A percentile compares a stretch with the other conserved stretches of the same genome.
Evolutionary conservation across 2,329 filamentous ascomycete genomes (phyloP).

Genomic region (Endoconidiophora laricicola): DNA sequence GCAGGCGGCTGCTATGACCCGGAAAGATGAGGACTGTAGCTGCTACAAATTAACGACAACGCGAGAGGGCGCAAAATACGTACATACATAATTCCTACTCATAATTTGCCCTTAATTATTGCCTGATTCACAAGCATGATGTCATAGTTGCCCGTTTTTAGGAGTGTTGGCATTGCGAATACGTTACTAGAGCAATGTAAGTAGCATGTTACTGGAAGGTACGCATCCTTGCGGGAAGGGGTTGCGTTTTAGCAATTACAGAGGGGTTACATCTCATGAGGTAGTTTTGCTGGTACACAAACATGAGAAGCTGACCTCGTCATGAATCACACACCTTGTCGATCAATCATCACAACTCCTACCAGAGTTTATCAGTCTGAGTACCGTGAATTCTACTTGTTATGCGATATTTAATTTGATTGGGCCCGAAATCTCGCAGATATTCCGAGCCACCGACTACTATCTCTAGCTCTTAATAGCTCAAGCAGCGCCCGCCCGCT

Average conservation of each 20-base stretch:
- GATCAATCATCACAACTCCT: too few species aligned
- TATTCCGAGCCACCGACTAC: too few species aligned
- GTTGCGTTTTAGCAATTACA: conserved; percentile 2
- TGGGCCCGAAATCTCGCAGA: too few species aligned
- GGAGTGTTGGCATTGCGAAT: too few species aligned
- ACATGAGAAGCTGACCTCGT: too few species aligned
- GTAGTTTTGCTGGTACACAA: too few species aligned
- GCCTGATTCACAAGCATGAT: neutral
- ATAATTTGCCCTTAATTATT: neutral
- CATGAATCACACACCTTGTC: too few species aligned
- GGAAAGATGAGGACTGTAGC: conserved; percentile 4
- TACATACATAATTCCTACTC: neutral
- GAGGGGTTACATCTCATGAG: conserved; percentile 4
- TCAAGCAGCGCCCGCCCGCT: too few species aligned
- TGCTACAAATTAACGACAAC: neutral
- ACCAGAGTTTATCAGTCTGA: too few species aligned
- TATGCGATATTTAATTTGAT: too few species aligned
- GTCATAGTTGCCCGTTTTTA: neutral
- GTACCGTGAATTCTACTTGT: too few species aligned
- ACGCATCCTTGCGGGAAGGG: neutral
- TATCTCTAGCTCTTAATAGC: too few species aligned
- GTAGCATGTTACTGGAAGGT: neutral
- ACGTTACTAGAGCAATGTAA: neutral
- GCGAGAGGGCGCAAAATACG: neutral
- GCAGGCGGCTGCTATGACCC: conserved; percentile 59